Evolutionary conservation across 305 asterid species (phyloP).

Genomic region (Striga hermonthica): DNA sequence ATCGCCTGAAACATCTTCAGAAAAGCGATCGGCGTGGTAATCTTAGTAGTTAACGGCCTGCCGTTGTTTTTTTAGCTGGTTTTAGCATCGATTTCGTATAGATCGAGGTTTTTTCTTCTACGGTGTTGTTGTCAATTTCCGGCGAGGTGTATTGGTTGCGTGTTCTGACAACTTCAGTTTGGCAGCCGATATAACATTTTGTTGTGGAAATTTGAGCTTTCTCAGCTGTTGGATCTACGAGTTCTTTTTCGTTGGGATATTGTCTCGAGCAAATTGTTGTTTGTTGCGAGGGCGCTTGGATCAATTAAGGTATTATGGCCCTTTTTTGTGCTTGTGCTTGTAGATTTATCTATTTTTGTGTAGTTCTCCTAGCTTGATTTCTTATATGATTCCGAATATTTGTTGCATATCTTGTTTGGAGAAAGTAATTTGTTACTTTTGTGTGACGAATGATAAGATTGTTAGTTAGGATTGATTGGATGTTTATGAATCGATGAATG

Average conservation of each 20-base stretch:
- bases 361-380: neutral
- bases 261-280: conserved; percentile 14
- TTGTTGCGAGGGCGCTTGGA: conserved; percentile 20
- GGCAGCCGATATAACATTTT: conserved; percentile 21
- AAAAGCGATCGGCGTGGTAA: conserved; percentile 52
- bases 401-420: neutral
- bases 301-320: conserved; percentile 27
- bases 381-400: neutral
- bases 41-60: conserved; percentile 48
- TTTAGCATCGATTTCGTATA: conserved; percentile 20
- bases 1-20: conserved; percentile 50
- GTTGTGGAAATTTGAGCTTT: conserved; percentile 26
- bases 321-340: conserved; percentile 22
- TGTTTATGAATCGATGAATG: too few relatives aligned
- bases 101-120: conserved; percentile 32
- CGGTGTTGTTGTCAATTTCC: conserved; percentile 31
- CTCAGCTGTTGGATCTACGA: conserved; percentile 25
- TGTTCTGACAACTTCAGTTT: conserved; percentile 26
- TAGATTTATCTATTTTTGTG: neutral
- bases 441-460: conserved; percentile 1
- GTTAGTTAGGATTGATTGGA: neutral
- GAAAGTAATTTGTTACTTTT: neutral
- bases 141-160: conserved; percentile 27
- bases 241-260: conserved; percentile 32
- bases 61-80: conserved; percentile 25